These are phyloP conservation scores for Corymbia maculata DNA, from an alignment of 345 rosid species.

Conservation along the genomic window DNA sequence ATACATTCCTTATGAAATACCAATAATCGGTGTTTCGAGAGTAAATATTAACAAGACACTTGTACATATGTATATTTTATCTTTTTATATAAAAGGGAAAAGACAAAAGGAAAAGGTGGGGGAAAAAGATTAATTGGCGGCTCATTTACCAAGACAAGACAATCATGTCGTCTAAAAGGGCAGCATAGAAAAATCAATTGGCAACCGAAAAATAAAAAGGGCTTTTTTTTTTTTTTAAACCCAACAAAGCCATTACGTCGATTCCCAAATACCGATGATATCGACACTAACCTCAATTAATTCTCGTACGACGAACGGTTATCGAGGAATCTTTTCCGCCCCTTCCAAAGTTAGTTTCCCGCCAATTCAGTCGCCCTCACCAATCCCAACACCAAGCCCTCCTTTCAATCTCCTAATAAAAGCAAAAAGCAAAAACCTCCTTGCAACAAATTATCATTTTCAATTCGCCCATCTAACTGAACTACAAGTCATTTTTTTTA, in stretches of 20 bases:
- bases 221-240: not conserved
- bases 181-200: not conserved
- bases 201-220: not conserved
- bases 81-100: not conserved
- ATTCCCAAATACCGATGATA: not conserved
- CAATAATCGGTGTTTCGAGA: not conserved
- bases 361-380: not conserved
- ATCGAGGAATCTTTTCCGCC: not conserved
- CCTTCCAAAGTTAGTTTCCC: not conserved
- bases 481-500: not conserved
- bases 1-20: not conserved
- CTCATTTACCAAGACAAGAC: not conserved
- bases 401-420: not conserved
- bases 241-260: not conserved
- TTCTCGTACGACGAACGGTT: not conserved
- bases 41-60: not conserved
- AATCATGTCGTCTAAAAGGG: not conserved
- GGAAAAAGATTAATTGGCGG: not conserved
- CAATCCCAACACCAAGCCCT: not conserved
- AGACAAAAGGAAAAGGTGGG: not conserved
- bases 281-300: not conserved
- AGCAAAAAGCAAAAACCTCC: not conserved
- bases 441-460: not conserved
- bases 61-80: not conserved
- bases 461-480: not conserved